Base-by-base conservation (phyloP, 1,139 yeast species). In the Protomyces arabidopsidicola region DNA sequence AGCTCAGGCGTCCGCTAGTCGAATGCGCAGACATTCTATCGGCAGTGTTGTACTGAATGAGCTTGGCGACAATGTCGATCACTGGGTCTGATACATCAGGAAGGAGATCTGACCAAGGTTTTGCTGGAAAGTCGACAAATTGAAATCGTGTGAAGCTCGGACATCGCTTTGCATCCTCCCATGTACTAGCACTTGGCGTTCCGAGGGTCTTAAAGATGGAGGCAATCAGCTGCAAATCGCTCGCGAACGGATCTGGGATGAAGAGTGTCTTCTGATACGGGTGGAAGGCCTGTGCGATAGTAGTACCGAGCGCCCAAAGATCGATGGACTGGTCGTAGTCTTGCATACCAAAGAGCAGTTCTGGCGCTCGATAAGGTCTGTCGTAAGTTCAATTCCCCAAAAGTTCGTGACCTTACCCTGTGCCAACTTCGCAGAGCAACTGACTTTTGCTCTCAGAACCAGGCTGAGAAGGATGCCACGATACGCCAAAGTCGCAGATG, bases 351-450 rank as follows among this genome's bases (percentile, higher is more conserved):
- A 58, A 52, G 31, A 58, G 56, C 8, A 58, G 52, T 24, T 58
- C 62, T 9, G 56, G 55, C 9, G 62, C 62, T 18, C 62, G 55
- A 22, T 27, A 58, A 1, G 62, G 53, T 24, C 62, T 58, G 10
- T 27, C 10, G n/a, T 36, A 10, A 14, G 22, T 18, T 14, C 3
- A 53, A 53, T 3, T 3, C 6, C 2, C 24, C 31, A 1, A 8
- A 14, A 16, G 2, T 12, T 3, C 31, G 53, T n/a, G 18, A 12
- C 31, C 61, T 12, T 5, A 57, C 61, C 61, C 61, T 27, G 62
- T 58, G 16, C 62, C 62, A n/a, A 58, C 35, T 12, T 16, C 12
- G 20, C 38, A n/a, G 3, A 58, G 9, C 12, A 58, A 52, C 4
- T 31, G 18, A 18, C 18, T 18, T 14, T n/a, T 42, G 18, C 39